Percentiles rank a stretch among this genome's conserved stretches.
These are phyloP conservation scores for Hypoxylon sp. DNA, from an alignment of 2,329 filamentous ascomycete genomes.

Conservation along the genomic window DNA sequence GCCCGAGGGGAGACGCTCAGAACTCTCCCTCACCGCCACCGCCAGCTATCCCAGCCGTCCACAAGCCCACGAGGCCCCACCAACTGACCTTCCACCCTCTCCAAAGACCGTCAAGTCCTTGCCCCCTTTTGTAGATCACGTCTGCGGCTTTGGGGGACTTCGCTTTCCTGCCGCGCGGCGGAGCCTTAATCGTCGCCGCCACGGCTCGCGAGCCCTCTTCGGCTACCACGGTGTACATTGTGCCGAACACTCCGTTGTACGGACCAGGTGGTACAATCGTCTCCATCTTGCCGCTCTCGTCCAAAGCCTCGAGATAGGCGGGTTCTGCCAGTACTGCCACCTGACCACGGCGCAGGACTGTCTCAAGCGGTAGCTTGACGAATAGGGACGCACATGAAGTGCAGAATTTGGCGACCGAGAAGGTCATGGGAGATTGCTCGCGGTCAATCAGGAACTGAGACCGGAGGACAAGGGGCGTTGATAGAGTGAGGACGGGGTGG, in stretches of 20 bases:
- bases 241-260: slow-evolving; percentile 89
- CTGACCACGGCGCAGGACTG: slow-evolving; percentile 89
- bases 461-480: slow-evolving; percentile 86
- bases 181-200: slow-evolving; percentile 50
- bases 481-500: slow-evolving; percentile 84
- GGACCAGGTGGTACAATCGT: slow-evolving; percentile 84
- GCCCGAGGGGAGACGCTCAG: slow-evolving; percentile 45
- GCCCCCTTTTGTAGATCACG: slow-evolving; percentile 68
- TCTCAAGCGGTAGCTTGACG: slow-evolving; percentile 90
- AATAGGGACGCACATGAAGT: slow-evolving; percentile 84
- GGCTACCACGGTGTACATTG: slow-evolving; percentile 86
- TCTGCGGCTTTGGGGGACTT: slow-evolving; percentile 56
- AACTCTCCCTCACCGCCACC: slow-evolving; percentile 72
- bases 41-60: slow-evolving; percentile 75
- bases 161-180: slow-evolving; percentile 47
- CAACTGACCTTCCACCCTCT: slow-evolving; percentile 82
- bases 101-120: slow-evolving; percentile 77
- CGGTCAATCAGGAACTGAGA: slow-evolving; percentile 88
- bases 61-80: slow-evolving; percentile 81
- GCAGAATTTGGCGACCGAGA: slow-evolving; percentile 85
- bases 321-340: slow-evolving; percentile 75
- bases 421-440: slow-evolving; percentile 82
- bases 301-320: slow-evolving; percentile 63
- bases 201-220: slow-evolving; percentile 79
- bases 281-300: slow-evolving; percentile 64